Evolutionary conservation across 2,329 filamentous ascomycete genomes (phyloP).

Genomic region (Bipolaris bicolor): DNA sequence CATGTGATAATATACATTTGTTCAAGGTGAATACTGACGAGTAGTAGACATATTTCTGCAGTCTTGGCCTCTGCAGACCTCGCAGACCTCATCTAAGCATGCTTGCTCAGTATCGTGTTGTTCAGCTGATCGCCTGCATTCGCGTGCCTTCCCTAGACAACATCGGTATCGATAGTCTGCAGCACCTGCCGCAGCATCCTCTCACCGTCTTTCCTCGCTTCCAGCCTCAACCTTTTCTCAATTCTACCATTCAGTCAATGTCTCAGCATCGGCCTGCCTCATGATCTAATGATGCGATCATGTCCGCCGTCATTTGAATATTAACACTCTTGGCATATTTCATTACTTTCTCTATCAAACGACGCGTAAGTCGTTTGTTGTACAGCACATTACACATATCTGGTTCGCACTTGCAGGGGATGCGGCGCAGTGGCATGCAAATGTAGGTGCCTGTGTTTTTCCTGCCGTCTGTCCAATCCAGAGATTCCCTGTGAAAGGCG

Average conservation of each 20-base stretch:
- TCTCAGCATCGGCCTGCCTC: background rate
- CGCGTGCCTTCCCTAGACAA: constrained; percentile 8
- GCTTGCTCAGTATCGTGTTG: constrained; percentile 1
- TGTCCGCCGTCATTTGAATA: constrained; percentile 1
- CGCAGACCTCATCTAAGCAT: background rate
- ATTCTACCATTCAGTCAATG: background rate
- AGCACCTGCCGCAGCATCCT: constrained; percentile 3
- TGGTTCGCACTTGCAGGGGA: background rate
- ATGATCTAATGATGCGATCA: background rate
- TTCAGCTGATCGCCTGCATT: constrained; percentile 1
- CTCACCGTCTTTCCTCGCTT: constrained; percentile 17
- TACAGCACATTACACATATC: constrained; percentile 5
- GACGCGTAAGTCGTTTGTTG: background rate
- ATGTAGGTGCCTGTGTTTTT: constrained; percentile 1
- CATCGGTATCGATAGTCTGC: constrained; percentile 5
- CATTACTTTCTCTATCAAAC: background rate
- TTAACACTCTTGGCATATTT: background rate
- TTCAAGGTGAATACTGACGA: background rate
- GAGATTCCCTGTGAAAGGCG: constrained; percentile 2
- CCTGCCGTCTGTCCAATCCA: background rate
- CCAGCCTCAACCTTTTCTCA: constrained; percentile 1
- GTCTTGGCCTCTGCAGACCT: background rate
- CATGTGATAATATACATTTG: constrained; percentile 1
- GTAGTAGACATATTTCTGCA: background rate
- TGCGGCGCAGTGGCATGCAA: constrained; percentile 2